Conservation (phyloP, 108 stramenopile genomes). For the Cyclotella kingstonii region DNA sequence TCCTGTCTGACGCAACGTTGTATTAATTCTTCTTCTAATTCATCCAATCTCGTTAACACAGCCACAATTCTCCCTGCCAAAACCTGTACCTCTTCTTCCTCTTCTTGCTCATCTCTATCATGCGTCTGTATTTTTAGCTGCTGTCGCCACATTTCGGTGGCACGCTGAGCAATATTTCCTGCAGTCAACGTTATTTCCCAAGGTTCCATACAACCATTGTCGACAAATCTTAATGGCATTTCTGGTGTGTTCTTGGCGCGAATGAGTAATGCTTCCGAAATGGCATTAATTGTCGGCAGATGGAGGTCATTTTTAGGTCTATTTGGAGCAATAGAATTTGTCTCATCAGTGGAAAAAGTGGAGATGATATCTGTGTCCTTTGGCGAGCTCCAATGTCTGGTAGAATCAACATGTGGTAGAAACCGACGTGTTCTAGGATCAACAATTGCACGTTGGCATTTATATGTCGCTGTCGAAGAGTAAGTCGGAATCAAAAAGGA, state of each 20-base stretch:
- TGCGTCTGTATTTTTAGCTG: neutral
- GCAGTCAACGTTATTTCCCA: constrained; percentile 33
- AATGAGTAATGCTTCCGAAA: constrained; percentile 25
- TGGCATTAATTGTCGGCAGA: constrained; percentile 19
- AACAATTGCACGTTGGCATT: too few relatives aligned
- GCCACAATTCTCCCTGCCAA: constrained; percentile 27
- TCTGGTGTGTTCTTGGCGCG: constrained; percentile 31
- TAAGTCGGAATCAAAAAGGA: too few relatives aligned
- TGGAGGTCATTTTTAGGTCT: constrained; percentile 19
- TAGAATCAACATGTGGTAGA: neutral
- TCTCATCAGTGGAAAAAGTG: neutral
- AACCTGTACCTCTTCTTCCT: constrained; percentile 32
- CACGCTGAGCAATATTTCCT: constrained; percentile 33
- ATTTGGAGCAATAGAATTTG: neutral
- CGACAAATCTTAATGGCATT: constrained; percentile 28
- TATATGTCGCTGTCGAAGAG: too few relatives aligned
- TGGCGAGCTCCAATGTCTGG: neutral
- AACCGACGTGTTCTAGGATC: neutral
- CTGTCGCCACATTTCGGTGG: constrained; percentile 13
- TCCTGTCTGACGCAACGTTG: constrained; percentile 8
- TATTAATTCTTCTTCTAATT: constrained; percentile 36
- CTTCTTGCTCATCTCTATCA: neutral
- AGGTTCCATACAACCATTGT: constrained; percentile 35
- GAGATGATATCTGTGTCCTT: neutral
- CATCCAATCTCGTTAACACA: constrained; percentile 27